Conservation (phyloP, 1,284 basidiomycete genomes). For the Cryptococcus maquisensis region DNA sequence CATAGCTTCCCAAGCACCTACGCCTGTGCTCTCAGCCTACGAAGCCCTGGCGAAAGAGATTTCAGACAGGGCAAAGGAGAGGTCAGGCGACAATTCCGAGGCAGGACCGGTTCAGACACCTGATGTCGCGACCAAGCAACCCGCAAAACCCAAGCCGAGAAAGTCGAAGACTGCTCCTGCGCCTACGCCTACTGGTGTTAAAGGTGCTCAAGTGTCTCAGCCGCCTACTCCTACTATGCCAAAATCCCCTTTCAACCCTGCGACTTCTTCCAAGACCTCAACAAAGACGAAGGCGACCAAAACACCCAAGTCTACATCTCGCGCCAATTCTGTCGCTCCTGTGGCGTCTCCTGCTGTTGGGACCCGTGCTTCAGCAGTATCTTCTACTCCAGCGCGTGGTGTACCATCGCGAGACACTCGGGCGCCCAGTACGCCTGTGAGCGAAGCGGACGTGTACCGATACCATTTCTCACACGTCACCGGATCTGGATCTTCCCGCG, state of each 20-base stretch:
- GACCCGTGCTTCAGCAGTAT: not conserved
- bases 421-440: not conserved
- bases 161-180: not conserved
- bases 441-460: slow-evolving; percentile 8
- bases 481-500: not conserved
- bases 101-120: not conserved
- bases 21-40: not conserved
- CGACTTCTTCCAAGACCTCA: not conserved
- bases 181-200: not conserved
- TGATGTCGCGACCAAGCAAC: not conserved
- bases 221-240: not conserved
- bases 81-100: not conserved
- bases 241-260: too few species aligned
- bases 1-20: not conserved
- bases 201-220: not conserved
- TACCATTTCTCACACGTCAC: slow-evolving; percentile 4
- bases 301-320: not conserved
- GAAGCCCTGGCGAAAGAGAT: not conserved
- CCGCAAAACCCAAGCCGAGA: not conserved
- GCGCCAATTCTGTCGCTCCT: not conserved
- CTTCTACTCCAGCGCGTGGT: not conserved
- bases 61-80: not conserved
- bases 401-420: not conserved
- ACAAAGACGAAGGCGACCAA: not conserved
- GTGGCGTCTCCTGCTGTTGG: not conserved